A percentile compares a stretch with the other conserved stretches of the same genome.
Evolutionary conservation across 768 basidiomycete genomes (phyloP).

Genomic region (Grammothele lineata): DNA sequence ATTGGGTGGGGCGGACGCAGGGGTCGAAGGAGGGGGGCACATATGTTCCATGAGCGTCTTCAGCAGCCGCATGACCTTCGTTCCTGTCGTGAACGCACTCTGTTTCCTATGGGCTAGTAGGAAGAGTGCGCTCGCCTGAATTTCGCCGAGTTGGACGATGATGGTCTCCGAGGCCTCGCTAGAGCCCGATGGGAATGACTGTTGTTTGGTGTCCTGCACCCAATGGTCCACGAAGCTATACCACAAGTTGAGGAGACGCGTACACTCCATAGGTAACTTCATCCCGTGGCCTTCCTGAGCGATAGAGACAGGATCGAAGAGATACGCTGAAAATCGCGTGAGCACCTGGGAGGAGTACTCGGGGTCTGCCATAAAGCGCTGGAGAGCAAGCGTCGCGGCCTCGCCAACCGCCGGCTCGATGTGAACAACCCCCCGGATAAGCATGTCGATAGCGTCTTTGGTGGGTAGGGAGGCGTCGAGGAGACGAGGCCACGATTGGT

Average conservation of each 20-base stretch:
- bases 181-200: constrained; percentile 33
- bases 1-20: constrained; percentile 22
- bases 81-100: constrained; percentile 52
- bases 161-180: constrained; percentile 40
- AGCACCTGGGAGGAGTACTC: constrained; percentile 54
- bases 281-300: constrained; percentile 59
- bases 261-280: constrained; percentile 62
- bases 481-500: constrained; percentile 83
- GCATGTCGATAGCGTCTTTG: constrained; percentile 67
- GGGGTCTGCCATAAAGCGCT: constrained; percentile 65
- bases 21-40: constrained; percentile 28
- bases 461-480: constrained; percentile 52
- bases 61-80: constrained; percentile 59
- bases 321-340: constrained; percentile 59
- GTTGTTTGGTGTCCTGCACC: constrained; percentile 46
- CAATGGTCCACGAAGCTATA: constrained; percentile 64
- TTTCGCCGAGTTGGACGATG: constrained; percentile 47
- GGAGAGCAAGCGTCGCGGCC: constrained; percentile 63
- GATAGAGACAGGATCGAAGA: constrained; percentile 68
- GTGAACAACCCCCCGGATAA: constrained; percentile 79
- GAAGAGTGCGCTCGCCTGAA: constrained; percentile 73
- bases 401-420: constrained; percentile 73
- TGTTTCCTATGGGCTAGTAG: constrained; percentile 56
- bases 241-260: constrained; percentile 72
- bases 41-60: constrained; percentile 45